These are phyloP conservation scores for Diutina mesorugosa DNA, from an alignment of 1,139 yeast genomes.

Conservation along the genomic window DNA sequence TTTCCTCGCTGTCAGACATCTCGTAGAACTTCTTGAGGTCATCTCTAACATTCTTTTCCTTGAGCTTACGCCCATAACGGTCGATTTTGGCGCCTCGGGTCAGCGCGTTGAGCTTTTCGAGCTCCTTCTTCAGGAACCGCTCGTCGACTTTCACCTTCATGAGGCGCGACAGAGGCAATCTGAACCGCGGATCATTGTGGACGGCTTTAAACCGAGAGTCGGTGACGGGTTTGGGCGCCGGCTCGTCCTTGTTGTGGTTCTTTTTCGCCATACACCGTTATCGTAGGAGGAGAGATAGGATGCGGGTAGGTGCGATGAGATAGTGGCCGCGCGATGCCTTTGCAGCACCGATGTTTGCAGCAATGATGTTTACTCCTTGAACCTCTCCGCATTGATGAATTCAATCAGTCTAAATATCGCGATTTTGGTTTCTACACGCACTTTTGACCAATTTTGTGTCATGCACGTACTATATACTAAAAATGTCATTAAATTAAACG, in stretches of 20 bases:
- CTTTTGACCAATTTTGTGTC: neutral
- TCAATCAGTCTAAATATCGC: no score
- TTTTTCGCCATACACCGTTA: neutral
- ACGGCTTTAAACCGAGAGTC: constrained; percentile 52
- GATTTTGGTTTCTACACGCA: neutral
- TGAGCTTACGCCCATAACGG: constrained; percentile 70
- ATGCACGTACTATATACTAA: neutral
- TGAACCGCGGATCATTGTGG: constrained; percentile 83
- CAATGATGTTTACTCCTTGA: no score
- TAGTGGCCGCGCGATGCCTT: neutral
- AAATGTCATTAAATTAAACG: neutral
- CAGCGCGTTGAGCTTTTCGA: constrained; percentile 43
- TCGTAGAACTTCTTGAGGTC: constrained; percentile 60
- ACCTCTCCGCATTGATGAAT: no score
- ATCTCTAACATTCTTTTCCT: constrained; percentile 16
- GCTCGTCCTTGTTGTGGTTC: neutral
- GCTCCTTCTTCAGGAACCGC: constrained; percentile 67
- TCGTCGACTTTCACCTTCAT: constrained; percentile 74
- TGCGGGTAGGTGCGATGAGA: neutral
- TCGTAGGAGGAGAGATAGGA: neutral
- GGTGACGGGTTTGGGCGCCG: neutral
- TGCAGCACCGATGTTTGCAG: no score
- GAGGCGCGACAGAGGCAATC: constrained; percentile 55
- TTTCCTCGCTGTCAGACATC: constrained; percentile 9
- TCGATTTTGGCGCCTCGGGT: constrained; percentile 55